Percentiles rank a stretch among this genome's conserved stretches.
Conservation (phyloP, 2,329 filamentous ascomycete species). For the Orbilia blumenaviensis region DNA sequence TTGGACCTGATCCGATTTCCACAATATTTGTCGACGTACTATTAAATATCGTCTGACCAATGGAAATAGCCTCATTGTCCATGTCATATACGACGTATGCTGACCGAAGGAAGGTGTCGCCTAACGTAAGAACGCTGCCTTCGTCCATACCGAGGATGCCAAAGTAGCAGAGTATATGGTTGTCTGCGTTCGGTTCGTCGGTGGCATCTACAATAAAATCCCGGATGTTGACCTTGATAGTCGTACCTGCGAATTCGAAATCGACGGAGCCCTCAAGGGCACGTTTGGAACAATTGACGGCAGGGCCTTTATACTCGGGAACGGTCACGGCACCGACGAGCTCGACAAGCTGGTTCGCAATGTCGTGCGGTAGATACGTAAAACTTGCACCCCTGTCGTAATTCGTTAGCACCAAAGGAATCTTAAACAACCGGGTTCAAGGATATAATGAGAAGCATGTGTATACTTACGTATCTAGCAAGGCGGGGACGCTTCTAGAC, state of each 20-base stretch:
- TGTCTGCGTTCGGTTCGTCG: slow-evolving; percentile 67
- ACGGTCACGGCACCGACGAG: slow-evolving; percentile 66
- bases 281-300: slow-evolving; percentile 70
- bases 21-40: slow-evolving; percentile 65
- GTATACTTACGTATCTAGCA: slow-evolving; percentile 70
- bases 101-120: slow-evolving; percentile 78
- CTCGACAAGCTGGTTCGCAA: slow-evolving; percentile 50
- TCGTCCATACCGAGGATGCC: slow-evolving; percentile 70
- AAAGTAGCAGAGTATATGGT: slow-evolving; percentile 71
- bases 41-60: slow-evolving; percentile 74
- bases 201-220: slow-evolving; percentile 66
- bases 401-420: not conserved
- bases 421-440: not conserved
- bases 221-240: slow-evolving; percentile 68
- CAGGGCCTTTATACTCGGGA: slow-evolving; percentile 66
- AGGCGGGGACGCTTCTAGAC: slow-evolving; percentile 69
- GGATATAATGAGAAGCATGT: too few species aligned
- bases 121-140: slow-evolving; percentile 69
- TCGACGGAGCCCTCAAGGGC: slow-evolving; percentile 62
- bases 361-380: slow-evolving; percentile 56
- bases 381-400: slow-evolving; percentile 56
- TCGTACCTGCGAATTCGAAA: slow-evolving; percentile 68
- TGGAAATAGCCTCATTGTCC: slow-evolving; percentile 74
- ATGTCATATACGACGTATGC: slow-evolving; percentile 81
- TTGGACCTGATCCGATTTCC: slow-evolving; percentile 67